phyloP scores from a whole-genome alignment of 2,329 filamentous ascomycete genomes.

The Beauveria pseudobassiana region DNA sequence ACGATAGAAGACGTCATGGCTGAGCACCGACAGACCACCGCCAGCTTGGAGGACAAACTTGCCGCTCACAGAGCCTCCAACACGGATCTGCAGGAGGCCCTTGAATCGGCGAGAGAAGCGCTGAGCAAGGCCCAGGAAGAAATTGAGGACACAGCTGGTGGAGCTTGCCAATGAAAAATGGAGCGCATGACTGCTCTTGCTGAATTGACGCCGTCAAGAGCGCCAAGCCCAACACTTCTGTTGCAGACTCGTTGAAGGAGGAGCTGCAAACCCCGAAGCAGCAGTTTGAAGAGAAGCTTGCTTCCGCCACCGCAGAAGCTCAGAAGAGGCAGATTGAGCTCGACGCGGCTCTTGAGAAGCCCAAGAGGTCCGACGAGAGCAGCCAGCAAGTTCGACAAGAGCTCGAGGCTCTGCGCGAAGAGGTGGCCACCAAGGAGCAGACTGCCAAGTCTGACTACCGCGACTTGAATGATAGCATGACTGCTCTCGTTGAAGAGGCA shows the following conservation, averaged over 20 bases:
- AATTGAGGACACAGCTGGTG: slow-evolving; percentile 34
- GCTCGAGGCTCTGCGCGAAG: slow-evolving; percentile 43
- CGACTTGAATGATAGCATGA: slow-evolving; percentile 57
- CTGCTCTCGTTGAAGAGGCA: slow-evolving; percentile 51
- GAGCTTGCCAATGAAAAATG: slow-evolving; percentile 52
- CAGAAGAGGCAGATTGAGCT: slow-evolving; percentile 30
- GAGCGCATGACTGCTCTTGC: slow-evolving; percentile 51
- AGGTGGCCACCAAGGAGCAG: slow-evolving; percentile 45
- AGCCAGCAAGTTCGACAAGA: slow-evolving; percentile 44
- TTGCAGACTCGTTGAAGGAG: slow-evolving; percentile 42
- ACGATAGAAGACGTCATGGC: slow-evolving; percentile 32
- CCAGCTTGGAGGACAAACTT: slow-evolving; percentile 28
- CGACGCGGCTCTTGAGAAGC: slow-evolving; percentile 26
- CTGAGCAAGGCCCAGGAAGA: slow-evolving; percentile 41
- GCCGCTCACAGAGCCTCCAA: slow-evolving; percentile 29
- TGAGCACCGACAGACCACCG: slow-evolving; percentile 28
- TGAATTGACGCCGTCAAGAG: slow-evolving; percentile 50
- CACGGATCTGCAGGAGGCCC: slow-evolving; percentile 26
- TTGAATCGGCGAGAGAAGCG: slow-evolving; percentile 33
- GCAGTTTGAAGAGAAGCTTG: slow-evolving; percentile 36
- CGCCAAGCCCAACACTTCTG: slow-evolving; percentile 48
- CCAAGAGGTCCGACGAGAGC: slow-evolving; percentile 32
- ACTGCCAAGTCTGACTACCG: slow-evolving; percentile 53
- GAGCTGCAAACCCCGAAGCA: slow-evolving; percentile 43
- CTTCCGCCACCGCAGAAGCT: slow-evolving; percentile 24